Base-by-base conservation (phyloP, 2,329 filamentous ascomycete species). In the Fusarium sp. region DNA sequence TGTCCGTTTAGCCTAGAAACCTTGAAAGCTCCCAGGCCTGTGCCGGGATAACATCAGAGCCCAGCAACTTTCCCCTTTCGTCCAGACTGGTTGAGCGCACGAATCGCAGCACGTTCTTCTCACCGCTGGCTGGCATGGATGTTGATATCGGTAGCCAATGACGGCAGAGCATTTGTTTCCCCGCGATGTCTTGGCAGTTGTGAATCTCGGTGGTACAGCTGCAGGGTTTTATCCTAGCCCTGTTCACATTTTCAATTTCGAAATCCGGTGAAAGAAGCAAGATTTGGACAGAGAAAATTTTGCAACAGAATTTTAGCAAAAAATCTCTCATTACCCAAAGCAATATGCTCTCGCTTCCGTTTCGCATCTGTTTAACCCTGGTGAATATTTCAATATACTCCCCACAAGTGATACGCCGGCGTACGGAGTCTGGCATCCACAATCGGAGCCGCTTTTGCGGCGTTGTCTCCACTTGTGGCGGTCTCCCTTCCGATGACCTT, bases 61-160 rank as follows among this genome's bases (percentile, higher is more conserved):
- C 42, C 24, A 51, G n/a, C 40, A 46, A 57, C 14, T 67, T 69
- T 56, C 60, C 65, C 51, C 44, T 69, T 69, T 58, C 40, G 50
- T 68, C 64, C 53, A 68, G 34, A 33, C 45, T 47, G 36, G 7
- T 49, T 61, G 65, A 60, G 52, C 65, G 65, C 65, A 54, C 65
- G 43, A 69, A 69, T 69, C 46, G 31, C 45, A 65, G 39, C 28
- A 19, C 31, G 36, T 40, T 21, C 34, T 36, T 43, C 55, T 69
- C 65, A 69, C 65, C 65, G 65, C 65, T 55, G 52, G 65, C 65
- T 43, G 60, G 55, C 65, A 69, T 66, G 65, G 65, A 51, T 69
- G 52, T 55, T 6, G 40, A 57, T 69, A 44, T 61, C 11, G 65
- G 65, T 69, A 69, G 60, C 65, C 65, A 69, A 69, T 69, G 46